A percentile compares a stretch with the other conserved stretches of the same genome.
Conservation (phyloP, 495 filamentous ascomycete genomes). For the Lasiosphaeris hirsuta region DNA sequence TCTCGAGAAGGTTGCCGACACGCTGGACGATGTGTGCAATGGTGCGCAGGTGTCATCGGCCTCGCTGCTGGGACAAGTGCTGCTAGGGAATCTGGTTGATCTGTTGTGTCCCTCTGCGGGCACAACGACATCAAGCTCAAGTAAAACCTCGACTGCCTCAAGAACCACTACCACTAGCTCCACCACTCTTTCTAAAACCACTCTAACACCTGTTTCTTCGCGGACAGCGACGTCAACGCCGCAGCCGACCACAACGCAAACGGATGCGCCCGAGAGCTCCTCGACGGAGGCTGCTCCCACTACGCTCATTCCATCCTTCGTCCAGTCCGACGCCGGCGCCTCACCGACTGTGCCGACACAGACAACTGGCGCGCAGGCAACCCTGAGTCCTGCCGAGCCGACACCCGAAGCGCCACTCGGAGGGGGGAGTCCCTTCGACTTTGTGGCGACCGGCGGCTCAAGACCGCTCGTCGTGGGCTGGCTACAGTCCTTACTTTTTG, state of each 20-base stretch:
- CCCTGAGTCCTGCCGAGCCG: slow-evolving; percentile 8
- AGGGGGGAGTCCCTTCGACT: slow-evolving; percentile 32
- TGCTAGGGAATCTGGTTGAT: slow-evolving; percentile 33
- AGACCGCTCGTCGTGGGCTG: neutral
- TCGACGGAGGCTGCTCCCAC: slow-evolving; percentile 1
- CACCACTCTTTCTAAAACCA: slow-evolving; percentile 1
- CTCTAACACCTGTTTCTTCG: slow-evolving; percentile 7
- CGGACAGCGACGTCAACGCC: neutral
- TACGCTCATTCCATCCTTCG: slow-evolving; percentile 13
- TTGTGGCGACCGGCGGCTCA: neutral
- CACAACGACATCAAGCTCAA: slow-evolving; percentile 5
- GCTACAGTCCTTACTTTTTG: neutral
- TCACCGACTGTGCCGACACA: slow-evolving; percentile 1
- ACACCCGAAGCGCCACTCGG: slow-evolving; percentile 16
- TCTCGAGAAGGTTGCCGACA: slow-evolving; percentile 21
- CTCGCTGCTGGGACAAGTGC: slow-evolving; percentile 35
- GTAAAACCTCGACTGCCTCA: slow-evolving; percentile 10
- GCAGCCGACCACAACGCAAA: neutral
- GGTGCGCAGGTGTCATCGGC: slow-evolving; percentile 20
- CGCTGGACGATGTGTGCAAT: slow-evolving; percentile 29
- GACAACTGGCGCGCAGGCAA: slow-evolving; percentile 12
- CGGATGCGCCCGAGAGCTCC: neutral
- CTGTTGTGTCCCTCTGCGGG: slow-evolving; percentile 31
- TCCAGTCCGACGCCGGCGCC: neutral
- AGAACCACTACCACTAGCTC: slow-evolving; percentile 5